Percentiles rank a stretch among this genome's conserved stretches.
Conservation (phyloP, 345 rosid species). For the Eucalyptus caleyi region DNA sequence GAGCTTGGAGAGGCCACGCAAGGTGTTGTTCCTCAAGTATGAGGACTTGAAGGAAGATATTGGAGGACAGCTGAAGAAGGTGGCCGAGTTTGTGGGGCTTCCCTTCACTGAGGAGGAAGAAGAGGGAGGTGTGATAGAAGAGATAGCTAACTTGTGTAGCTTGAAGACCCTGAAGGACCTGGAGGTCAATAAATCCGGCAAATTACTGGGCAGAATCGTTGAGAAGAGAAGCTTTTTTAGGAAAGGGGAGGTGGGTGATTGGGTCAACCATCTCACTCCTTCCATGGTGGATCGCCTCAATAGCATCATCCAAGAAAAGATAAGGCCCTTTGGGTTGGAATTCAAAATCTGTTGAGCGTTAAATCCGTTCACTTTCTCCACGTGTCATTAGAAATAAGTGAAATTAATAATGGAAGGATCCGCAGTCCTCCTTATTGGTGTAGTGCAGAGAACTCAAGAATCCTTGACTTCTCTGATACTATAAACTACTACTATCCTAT, state of each 20-base stretch:
- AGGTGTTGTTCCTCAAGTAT: not conserved
- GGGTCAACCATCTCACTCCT: not conserved
- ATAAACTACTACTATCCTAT: no score
- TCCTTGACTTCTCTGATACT: not conserved
- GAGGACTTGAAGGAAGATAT: not conserved
- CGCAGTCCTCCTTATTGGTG: not conserved
- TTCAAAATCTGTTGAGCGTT: not conserved
- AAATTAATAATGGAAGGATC: not conserved
- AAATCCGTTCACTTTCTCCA: not conserved
- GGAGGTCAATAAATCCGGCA: not conserved
- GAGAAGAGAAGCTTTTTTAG: not conserved
- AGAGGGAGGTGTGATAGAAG: not conserved
- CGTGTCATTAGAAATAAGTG: not conserved
- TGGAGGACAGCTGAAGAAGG: not conserved
- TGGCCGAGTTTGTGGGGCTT: not conserved
- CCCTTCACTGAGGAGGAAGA: not conserved
- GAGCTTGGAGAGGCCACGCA: not conserved
- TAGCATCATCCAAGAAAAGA: not conserved
- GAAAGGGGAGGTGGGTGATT: not conserved
- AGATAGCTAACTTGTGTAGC: not conserved
- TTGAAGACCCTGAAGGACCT: not conserved
- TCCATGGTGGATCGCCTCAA: not conserved
- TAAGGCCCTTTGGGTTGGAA: not conserved
- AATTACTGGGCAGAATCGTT: accelerated
- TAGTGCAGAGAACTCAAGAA: not conserved